Base-by-base conservation (phyloP, 805 yeast genomes). In the Saccharomycodes ludwigii region DNA sequence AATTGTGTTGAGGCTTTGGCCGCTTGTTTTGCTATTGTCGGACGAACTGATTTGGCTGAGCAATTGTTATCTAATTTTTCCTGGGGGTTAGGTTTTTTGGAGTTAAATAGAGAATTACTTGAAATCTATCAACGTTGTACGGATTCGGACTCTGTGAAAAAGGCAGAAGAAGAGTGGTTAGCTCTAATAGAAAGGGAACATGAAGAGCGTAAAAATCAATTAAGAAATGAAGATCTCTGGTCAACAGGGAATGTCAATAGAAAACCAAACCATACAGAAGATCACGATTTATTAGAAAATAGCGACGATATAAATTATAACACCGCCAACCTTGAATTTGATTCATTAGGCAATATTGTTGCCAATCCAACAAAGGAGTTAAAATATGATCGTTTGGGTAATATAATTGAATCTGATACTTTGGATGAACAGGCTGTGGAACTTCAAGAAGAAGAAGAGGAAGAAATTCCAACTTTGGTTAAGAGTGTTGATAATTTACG, bases 1-100 rank as follows among this genome's bases (percentile, higher is more conserved):
- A 91, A 91, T 56, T 91, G 98, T 55, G 98, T 84, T 5, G 98
- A 91, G 52, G 98, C 98, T 0, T 59, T 91, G 24, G 98, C 98
- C 2, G 97, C 98, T 0, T 84, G 95, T 47, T 79, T 91, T 49
- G 94, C 94, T 1, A 86, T 91, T 35, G 88, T 85, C 2, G 97
- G 96, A 0, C 86, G 74, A 41, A 59, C 61, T 27, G 96, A 86
- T 41, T 84, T 93, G 94, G 97, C 98, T 0, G 69, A 66, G 14
- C 67, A 71, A 38, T 64, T 88, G 12, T 56, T 91, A 39, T 65
- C 72, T 29, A 73, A 86, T 48, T 91, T 91, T 48, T 76, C 93
- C 1, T 91, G 96, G 95, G 98, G 98, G 2, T 68, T 71, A n/a
- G 76, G 81, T 0, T 91, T 91, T 45, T 56, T 91, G 44, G 75